Percentiles rank a stretch among this genome's conserved stretches.
Evolutionary conservation across 257 asterid species (phyloP).

Genomic region (Oldenlandia corymbosa): DNA sequence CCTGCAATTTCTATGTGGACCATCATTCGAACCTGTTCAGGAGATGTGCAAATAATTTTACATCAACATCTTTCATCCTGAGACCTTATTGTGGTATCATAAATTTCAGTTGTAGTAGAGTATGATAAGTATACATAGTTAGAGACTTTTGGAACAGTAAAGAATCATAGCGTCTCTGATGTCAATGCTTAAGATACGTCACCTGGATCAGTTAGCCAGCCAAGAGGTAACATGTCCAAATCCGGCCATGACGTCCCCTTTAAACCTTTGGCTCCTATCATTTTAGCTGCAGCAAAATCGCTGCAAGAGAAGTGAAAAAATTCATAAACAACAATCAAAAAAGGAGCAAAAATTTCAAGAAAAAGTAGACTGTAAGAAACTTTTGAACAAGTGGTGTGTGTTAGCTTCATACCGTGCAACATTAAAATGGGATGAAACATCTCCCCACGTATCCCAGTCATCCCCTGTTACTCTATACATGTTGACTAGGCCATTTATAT

Average conservation of each 20-base stretch:
- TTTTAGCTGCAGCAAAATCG: slow-evolving; percentile 64
- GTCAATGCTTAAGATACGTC: background rate
- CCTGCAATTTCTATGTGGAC: slow-evolving; percentile 68
- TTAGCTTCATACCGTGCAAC: slow-evolving; percentile 49
- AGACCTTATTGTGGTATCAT: background rate
- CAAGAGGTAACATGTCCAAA: slow-evolving; percentile 95
- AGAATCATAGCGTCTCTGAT: background rate
- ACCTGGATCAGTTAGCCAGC: slow-evolving; percentile 87
- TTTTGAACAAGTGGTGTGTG: too few relatives aligned
- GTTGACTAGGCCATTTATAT: slow-evolving; percentile 61
- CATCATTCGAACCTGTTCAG: slow-evolving; percentile 54
- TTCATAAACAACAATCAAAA: background rate
- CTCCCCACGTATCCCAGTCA: slow-evolving; percentile 95
- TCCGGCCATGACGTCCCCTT: slow-evolving; percentile 96
- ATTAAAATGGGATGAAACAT: slow-evolving; percentile 69
- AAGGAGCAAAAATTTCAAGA: background rate
- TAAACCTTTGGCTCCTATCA: slow-evolving; percentile 77
- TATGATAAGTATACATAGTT: background rate
- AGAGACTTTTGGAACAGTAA: background rate
- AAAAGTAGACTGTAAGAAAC: background rate
- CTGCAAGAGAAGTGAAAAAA: slow-evolving; percentile 24
- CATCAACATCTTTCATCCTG: background rate
- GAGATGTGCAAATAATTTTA: slow-evolving; percentile 7
- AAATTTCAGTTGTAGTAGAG: too few relatives aligned
- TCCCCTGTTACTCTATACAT: slow-evolving; percentile 95